Conservation (phyloP, 306 rosid species). For the Echinosophora koreensis region DNA sequence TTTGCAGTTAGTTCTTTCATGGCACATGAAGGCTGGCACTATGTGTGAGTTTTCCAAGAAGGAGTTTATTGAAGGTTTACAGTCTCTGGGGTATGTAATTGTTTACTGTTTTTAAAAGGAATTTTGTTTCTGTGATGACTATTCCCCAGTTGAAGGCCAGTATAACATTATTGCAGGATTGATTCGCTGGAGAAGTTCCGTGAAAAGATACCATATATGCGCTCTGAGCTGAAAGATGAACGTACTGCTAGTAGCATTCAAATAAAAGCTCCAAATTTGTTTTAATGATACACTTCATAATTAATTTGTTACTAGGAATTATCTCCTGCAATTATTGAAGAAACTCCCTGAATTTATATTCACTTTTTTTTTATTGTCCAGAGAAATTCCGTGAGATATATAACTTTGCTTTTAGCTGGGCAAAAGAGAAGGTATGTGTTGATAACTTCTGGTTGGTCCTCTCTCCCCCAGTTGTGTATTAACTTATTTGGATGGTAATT, state of each 20-base stretch:
- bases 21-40: constrained; percentile 99
- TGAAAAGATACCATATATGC: constrained; percentile 91
- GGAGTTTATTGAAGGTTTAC: constrained; percentile 90
- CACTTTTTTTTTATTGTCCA: constrained; percentile 56
- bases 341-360: constrained; percentile 47
- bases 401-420: constrained; percentile 99
- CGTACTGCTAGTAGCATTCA: constrained; percentile 62
- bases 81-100: constrained; percentile 78
- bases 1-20: constrained; percentile 95
- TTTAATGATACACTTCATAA: constrained; percentile 32
- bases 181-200: constrained; percentile 91
- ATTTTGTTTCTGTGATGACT: constrained; percentile 8
- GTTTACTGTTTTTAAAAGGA: neutral
- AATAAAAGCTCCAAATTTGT: constrained; percentile 16
- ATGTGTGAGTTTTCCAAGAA: constrained; percentile 99
- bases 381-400: constrained; percentile 96
- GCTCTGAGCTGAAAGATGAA: constrained; percentile 94
- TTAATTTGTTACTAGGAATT: constrained; percentile 24
- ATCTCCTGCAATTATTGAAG: constrained; percentile 33
- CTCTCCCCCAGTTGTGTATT: constrained; percentile 11
- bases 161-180: constrained; percentile 72
- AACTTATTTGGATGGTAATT: constrained; percentile 2
- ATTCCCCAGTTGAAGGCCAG: constrained; percentile 27
- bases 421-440: constrained; percentile 90
- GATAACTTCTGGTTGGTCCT: constrained; percentile 21